Evolutionary conservation across 192 early-diverging fungal species (phyloP), one percentile per base, ranked within the genome.

Genomic region (Coemansia sp.): DNA sequence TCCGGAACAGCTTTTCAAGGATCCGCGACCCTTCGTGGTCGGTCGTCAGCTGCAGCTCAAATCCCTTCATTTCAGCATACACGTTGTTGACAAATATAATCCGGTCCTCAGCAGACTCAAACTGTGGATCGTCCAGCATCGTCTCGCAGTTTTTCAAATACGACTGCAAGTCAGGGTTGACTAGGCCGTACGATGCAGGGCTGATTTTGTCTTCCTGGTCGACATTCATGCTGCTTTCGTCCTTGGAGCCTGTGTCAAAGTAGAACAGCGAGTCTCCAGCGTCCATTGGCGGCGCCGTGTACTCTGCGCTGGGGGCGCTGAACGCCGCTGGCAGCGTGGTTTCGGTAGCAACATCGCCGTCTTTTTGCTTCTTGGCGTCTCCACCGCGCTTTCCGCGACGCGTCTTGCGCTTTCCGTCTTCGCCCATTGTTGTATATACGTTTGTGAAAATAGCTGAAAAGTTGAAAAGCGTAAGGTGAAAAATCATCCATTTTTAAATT

Each of bases 21-120:
- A 93, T 85, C 9, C 89, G 76, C 1, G 91, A 93, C 63, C 89
- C 85, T 17, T 87, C 88, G 48, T 86, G 84, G 55, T 93, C 90
- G 3, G 90, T 88, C 3, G 91, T 89, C 6, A 94, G 66, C 27
- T 87, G 76, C 11, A 89, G 56, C 62, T 94, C 92, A 58, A 89
- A 90, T 39, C 83, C 85, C 41, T 91, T 84, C 11, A 92, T 77
- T 73, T 92, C 93, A 4, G 66, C 68, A 63, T 87, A 94, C 11
- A 92, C 87, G 68, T 92, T 92, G 50, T 84, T 77, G 58, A 94
- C 65, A 68, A 94, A 90, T n/a, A 91, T 68, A 23, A 35, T 65
- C 56, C 25, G 76, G 79, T 84, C 86, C 76, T 89, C 85, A 0
- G 73, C 70, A 0, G 84, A 79, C 54, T 87, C 88, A 63, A 87